These are phyloP conservation scores for Leishmania lainsoni DNA, from an alignment of 208 protist genomes.

Conservation along the genomic window DNA sequence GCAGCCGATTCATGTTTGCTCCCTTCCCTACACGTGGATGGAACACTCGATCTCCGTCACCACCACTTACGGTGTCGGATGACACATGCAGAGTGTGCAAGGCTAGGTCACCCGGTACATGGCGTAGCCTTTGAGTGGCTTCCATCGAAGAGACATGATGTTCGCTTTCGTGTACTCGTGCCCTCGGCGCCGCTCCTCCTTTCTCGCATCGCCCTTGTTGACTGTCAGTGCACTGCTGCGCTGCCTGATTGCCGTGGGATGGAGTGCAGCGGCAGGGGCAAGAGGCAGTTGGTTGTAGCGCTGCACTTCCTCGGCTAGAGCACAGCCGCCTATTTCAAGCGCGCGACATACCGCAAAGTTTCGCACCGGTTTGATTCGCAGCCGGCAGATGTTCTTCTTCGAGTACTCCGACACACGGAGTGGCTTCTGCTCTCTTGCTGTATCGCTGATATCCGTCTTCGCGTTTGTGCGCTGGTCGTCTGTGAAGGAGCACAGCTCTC, in stretches of 20 bases:
- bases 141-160: slow-evolving; percentile 2
- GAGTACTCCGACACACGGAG: background rate
- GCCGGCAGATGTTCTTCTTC: slow-evolving; percentile 1
- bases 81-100: background rate
- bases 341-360: background rate
- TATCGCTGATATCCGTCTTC: background rate
- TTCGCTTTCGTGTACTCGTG: background rate
- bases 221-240: background rate
- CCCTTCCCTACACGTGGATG: background rate
- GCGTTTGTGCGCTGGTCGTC: background rate
- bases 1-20: background rate
- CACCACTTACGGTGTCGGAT: background rate
- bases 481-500: background rate
- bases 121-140: slow-evolving; percentile 1
- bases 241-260: background rate
- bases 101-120: background rate
- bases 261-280: background rate
- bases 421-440: background rate
- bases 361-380: background rate
- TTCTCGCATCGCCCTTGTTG: background rate
- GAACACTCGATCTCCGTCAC: background rate
- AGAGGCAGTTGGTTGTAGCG: background rate
- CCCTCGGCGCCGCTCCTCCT: no score
- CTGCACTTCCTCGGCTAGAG: background rate
- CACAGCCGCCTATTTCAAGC: background rate